These are phyloP conservation scores for Rhizopus sp. DNA, from an alignment of 371 early-diverging fungal genomes.

Conservation along the genomic window DNA sequence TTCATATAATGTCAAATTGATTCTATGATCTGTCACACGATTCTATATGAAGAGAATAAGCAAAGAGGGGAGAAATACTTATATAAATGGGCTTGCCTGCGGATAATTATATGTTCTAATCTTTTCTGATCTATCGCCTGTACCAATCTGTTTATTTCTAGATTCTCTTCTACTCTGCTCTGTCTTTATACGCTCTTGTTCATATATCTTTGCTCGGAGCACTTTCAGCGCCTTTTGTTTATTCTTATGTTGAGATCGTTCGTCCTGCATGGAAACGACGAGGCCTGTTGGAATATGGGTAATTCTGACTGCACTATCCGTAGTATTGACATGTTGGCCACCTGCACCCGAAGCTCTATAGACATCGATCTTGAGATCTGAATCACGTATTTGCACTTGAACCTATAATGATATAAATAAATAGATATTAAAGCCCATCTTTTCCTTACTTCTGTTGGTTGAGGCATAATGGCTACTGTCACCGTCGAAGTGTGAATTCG, in stretches of 20 bases:
- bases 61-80: not conserved
- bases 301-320: constrained; percentile 93
- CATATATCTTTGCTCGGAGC: constrained; percentile 78
- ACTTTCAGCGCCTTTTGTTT: constrained; percentile 86
- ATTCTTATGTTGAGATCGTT: constrained; percentile 91
- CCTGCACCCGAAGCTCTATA: constrained; percentile 84
- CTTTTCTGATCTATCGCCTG: constrained; percentile 83
- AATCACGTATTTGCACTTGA: constrained; percentile 67
- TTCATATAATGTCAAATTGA: constrained; percentile 74
- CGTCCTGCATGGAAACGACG: constrained; percentile 87
- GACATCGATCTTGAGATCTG: constrained; percentile 76
- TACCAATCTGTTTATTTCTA: constrained; percentile 65
- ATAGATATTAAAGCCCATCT: not conserved
- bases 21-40: constrained; percentile 85
- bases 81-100: constrained; percentile 41
- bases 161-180: constrained; percentile 61
- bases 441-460: constrained; percentile 62
- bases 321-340: constrained; percentile 95
- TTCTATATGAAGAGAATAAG: constrained; percentile 40
- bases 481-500: constrained; percentile 86
- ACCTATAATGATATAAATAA: constrained; percentile 33
- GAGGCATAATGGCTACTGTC: constrained; percentile 83
- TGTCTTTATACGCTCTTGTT: constrained; percentile 65
- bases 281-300: constrained; percentile 93
- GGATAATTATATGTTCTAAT: constrained; percentile 87